Conservation (phyloP, 306 rosid genomes). For the Prunus salicina region DNA sequence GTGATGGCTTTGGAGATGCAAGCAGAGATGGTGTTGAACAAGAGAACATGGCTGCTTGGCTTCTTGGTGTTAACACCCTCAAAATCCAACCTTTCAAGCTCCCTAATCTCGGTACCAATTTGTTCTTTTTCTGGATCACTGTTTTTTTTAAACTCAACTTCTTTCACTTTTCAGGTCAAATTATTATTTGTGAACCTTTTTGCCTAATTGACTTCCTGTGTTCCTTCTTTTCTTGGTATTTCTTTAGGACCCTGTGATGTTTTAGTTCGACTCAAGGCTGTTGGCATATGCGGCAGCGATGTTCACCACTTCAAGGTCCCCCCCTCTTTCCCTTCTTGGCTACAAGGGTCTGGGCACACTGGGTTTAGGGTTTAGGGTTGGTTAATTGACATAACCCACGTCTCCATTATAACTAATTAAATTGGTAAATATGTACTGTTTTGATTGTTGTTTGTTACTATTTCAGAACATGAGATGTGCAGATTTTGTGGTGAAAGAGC, state of each 20-base stretch:
- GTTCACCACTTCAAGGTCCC: slow-evolving; percentile 38
- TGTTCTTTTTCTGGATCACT: background rate
- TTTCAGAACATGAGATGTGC: slow-evolving; percentile 45
- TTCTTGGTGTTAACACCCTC: slow-evolving; percentile 46
- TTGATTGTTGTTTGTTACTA: background rate
- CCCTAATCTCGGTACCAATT: slow-evolving; percentile 46
- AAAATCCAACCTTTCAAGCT: slow-evolving; percentile 67
- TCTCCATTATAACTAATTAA: background rate
- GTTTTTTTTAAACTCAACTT: background rate
- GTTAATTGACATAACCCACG: too few species aligned
- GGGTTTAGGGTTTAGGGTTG: too few species aligned
- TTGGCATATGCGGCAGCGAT: slow-evolving; percentile 47
- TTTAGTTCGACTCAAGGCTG: slow-evolving; percentile 34
- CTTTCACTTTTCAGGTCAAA: background rate
- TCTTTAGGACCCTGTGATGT: slow-evolving; percentile 41
- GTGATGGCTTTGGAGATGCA: background rate
- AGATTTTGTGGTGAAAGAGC: slow-evolving; percentile 37
- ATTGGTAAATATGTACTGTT: background rate
- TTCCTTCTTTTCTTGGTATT: background rate
- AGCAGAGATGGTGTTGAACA: slow-evolving; percentile 15
- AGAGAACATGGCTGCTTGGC: slow-evolving; percentile 79
- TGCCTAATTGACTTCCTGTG: background rate
- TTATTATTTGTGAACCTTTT: background rate
- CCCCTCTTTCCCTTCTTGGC: background rate
- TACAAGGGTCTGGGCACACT: too few species aligned